A percentile compares a stretch with the other conserved stretches of the same genome.
Conservation (phyloP, 306 rosid genomes). For the Pachyrhizus erosus region DNA sequence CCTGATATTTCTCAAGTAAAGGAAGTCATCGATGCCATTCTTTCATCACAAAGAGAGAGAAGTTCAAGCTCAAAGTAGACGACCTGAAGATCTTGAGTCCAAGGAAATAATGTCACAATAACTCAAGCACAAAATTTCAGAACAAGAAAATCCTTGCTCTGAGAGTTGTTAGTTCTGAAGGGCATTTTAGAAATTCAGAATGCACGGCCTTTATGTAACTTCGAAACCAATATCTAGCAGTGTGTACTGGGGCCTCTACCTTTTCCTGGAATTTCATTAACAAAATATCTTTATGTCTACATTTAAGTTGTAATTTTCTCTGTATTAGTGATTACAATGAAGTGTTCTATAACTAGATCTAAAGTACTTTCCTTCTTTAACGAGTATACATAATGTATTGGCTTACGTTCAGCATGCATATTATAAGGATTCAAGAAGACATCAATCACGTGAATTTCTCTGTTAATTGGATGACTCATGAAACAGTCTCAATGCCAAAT, state of each 20-base stretch:
- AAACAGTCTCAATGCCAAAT: slow-evolving; percentile 22
- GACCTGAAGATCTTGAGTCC: background rate
- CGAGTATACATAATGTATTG: background rate
- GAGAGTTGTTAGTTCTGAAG: slow-evolving; percentile 40
- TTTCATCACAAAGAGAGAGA: slow-evolving; percentile 68
- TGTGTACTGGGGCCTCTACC: slow-evolving; percentile 34
- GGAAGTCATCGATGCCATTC: slow-evolving; percentile 83
- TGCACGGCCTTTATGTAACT: slow-evolving; percentile 22
- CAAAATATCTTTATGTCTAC: background rate
- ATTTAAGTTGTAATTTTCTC: background rate
- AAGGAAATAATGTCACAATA: slow-evolving; percentile 15
- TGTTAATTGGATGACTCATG: too few species aligned
- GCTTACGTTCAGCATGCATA: slow-evolving; percentile 7
- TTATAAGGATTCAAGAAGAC: slow-evolving; percentile 1
- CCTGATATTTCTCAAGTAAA: slow-evolving; percentile 87
- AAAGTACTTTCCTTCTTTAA: slow-evolving; percentile 29
- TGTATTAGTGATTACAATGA: background rate
- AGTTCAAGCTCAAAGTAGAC: slow-evolving; percentile 59
- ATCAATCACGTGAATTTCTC: slow-evolving; percentile 24
- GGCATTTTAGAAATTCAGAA: slow-evolving; percentile 32
- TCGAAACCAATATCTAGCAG: slow-evolving; percentile 26
- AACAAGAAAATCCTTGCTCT: slow-evolving; percentile 42
- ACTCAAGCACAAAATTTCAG: slow-evolving; percentile 37
- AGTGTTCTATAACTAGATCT: slow-evolving; percentile 14
- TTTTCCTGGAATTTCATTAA: slow-evolving; percentile 36